Evolutionary conservation across 2,329 filamentous ascomycete genomes (phyloP).

Genomic region (Penicillium sp.): DNA sequence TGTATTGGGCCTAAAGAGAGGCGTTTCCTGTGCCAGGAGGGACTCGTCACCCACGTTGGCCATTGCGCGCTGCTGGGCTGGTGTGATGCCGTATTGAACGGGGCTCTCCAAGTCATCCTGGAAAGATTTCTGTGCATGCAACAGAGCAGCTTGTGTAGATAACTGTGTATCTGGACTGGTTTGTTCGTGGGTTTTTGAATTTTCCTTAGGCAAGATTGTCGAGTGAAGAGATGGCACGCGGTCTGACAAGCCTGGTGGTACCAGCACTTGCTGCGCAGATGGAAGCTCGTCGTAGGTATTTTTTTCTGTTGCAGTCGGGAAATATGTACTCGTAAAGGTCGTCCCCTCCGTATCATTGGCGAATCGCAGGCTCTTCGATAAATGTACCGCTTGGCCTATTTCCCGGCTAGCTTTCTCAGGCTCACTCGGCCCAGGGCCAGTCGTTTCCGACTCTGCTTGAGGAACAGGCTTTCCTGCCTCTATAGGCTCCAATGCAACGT

Average conservation of each 20-base stretch:
- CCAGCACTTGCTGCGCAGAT: constrained; percentile 39
- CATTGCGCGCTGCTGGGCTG: constrained; percentile 11
- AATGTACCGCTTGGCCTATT: background rate
- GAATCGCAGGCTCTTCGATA: constrained; percentile 17
- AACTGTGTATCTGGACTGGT: constrained; percentile 33
- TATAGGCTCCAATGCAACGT: background rate
- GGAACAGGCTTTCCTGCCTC: background rate
- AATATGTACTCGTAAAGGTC: constrained; percentile 5
- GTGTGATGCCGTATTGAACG: constrained; percentile 13
- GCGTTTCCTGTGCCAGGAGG: constrained; percentile 29
- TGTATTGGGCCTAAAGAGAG: constrained; percentile 28
- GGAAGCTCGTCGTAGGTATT: constrained; percentile 32
- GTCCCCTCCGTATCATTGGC: constrained; percentile 15
- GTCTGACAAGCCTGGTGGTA: constrained; percentile 28
- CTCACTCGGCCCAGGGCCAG: background rate
- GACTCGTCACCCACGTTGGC: constrained; percentile 14
- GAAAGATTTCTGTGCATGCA: constrained; percentile 41
- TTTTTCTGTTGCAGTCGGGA: constrained; percentile 11
- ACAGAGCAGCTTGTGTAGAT: constrained; percentile 43
- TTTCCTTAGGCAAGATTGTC: constrained; percentile 32
- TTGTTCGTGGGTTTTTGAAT: constrained; percentile 19
- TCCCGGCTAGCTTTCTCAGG: background rate
- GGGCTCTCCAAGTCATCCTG: constrained; percentile 40
- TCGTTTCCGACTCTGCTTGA: background rate
- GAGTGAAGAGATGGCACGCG: constrained; percentile 41